Conservation (phyloP, 768 basidiomycete species). For the Calocera viscosa region DNA sequence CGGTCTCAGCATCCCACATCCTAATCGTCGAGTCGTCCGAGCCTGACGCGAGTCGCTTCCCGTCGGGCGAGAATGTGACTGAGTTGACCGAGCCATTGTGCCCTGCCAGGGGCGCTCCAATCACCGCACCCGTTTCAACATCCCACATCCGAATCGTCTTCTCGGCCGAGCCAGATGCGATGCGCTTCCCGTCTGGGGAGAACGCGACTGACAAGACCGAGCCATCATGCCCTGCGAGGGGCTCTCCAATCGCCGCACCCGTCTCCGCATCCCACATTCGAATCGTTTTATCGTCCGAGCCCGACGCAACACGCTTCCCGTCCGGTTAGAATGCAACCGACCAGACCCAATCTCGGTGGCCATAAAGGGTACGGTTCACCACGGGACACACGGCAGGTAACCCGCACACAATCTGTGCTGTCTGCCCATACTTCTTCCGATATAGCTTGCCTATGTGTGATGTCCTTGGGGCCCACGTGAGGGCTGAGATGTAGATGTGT, state of each 20-base stretch:
- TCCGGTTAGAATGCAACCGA: slow-evolving; percentile 13
- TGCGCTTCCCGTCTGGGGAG: slow-evolving; percentile 30
- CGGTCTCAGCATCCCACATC: slow-evolving; percentile 8
- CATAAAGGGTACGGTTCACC: too few relatives aligned
- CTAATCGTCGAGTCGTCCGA: slow-evolving; percentile 9
- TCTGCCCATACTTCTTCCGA: too few relatives aligned
- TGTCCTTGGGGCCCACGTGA: too few relatives aligned
- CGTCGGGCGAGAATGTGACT: slow-evolving; percentile 17
- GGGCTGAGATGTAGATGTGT: too few relatives aligned
- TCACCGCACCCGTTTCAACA: slow-evolving; percentile 26
- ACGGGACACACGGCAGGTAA: too few relatives aligned
- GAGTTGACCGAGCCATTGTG: slow-evolving; percentile 20
- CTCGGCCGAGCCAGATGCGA: slow-evolving; percentile 34
- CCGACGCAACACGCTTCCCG: slow-evolving; percentile 9
- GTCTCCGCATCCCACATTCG: slow-evolving; percentile 15
- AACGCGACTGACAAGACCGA: slow-evolving; percentile 36
- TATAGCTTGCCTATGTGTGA: too few relatives aligned
- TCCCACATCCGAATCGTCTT: slow-evolving; percentile 34
- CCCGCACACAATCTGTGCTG: too few relatives aligned
- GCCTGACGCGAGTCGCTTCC: slow-evolving; percentile 9
- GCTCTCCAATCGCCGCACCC: slow-evolving; percentile 3
- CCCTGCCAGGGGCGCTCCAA: slow-evolving; percentile 6
- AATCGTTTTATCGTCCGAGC: slow-evolving; percentile 13
- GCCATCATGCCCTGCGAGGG: slow-evolving; percentile 31
- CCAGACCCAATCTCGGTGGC: slow-evolving; percentile 5